Percentiles rank a stretch among this genome's conserved stretches.
phyloP scores from a whole-genome alignment of 176 grass and related monocot species.

The Typha latifolia region DNA sequence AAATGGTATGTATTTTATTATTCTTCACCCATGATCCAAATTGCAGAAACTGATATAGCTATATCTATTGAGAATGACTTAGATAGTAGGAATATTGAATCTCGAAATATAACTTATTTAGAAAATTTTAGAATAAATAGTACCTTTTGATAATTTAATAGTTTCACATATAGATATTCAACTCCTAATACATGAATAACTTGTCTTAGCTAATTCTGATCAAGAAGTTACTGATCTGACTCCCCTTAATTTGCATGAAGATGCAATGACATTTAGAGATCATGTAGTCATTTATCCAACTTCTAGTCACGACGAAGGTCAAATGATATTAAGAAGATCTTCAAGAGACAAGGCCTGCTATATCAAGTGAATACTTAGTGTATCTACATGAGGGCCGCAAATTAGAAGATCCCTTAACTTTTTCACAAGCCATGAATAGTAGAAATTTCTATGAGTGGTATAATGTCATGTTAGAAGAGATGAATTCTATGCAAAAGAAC shows the following conservation, averaged over 20 bases:
- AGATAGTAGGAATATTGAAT: background rate
- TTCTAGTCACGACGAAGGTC: background rate
- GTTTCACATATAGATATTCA: no score
- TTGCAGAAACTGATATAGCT: background rate
- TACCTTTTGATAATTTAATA: no score
- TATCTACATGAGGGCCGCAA: constrained; percentile 9
- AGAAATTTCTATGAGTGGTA: background rate
- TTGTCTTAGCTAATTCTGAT: no score
- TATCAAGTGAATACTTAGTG: constrained; percentile 10
- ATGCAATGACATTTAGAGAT: no score
- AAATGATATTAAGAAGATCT: background rate
- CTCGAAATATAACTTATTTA: no score
- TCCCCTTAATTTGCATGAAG: no score
- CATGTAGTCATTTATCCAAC: no score
- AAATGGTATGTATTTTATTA: no score
- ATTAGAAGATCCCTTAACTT: constrained; percentile 12
- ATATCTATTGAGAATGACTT: constrained; percentile 6
- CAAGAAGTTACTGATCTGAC: no score
- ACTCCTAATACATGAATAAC: no score
- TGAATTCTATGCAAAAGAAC: constrained; percentile 18
- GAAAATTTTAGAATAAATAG: no score
- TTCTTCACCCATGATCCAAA: background rate
- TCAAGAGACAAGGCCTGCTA: background rate
- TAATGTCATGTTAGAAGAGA: constrained; percentile 4
- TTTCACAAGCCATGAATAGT: constrained; percentile 5